Evolutionary conservation across 805 yeast genomes (phyloP).

Genomic region (Hanseniaspora lachancei): DNA sequence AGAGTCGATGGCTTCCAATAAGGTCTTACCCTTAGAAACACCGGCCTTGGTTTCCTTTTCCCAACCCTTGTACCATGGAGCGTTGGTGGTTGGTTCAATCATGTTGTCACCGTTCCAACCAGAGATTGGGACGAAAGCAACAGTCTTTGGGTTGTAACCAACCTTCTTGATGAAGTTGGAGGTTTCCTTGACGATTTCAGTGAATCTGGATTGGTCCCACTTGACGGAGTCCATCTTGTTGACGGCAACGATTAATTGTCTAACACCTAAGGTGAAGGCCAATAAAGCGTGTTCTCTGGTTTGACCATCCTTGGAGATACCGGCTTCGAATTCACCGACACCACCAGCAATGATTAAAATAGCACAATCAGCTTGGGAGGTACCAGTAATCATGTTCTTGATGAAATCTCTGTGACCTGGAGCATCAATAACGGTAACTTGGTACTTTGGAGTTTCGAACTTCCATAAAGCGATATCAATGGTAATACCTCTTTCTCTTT

Average conservation of each 20-base stretch:
- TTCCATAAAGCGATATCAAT: conserved; percentile 87
- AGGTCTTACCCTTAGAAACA: conserved; percentile 62
- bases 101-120: conserved; percentile 92
- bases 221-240: conserved; percentile 92
- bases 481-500: conserved; percentile 95
- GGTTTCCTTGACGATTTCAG: conserved; percentile 65
- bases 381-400: conserved; percentile 93
- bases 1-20: conserved; percentile 74
- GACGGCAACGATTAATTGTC: conserved; percentile 75
- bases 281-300: conserved; percentile 89
- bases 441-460: conserved; percentile 82
- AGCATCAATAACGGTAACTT: conserved; percentile 85
- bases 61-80: conserved; percentile 86
- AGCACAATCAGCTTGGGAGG: conserved; percentile 88
- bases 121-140: conserved; percentile 80
- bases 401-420: conserved; percentile 96
- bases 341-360: conserved; percentile 84
- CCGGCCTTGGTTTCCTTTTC: conserved; percentile 63
- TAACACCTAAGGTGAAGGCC: conserved; percentile 82
- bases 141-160: conserved; percentile 71
- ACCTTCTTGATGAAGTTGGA: conserved; percentile 72
- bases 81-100: conserved; percentile 71
- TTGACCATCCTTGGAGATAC: conserved; percentile 89
- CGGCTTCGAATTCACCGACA: conserved; percentile 90
- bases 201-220: conserved; percentile 72